These are phyloP conservation scores for Leccinum incarnatum DNA, from an alignment of 768 basidiomycete species.

Conservation along the genomic window DNA sequence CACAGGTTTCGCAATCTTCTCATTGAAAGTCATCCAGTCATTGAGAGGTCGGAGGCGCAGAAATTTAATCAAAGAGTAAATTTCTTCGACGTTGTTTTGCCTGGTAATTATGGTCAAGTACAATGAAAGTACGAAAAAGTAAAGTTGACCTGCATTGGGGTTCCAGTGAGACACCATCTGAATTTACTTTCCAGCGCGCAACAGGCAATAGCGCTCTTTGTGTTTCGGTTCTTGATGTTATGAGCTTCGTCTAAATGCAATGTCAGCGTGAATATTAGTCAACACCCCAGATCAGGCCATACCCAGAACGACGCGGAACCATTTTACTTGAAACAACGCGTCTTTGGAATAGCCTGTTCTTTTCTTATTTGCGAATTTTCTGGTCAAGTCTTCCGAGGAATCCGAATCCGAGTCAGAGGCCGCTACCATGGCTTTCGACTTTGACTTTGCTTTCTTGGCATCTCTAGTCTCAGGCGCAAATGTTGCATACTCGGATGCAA, in stretches of 20 bases:
- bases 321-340: conserved; percentile 75
- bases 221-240: conserved; percentile 85
- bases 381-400: conserved; percentile 42
- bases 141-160: conserved; percentile 53
- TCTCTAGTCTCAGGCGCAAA: conserved; percentile 52
- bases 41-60: conserved; percentile 79
- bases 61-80: conserved; percentile 89
- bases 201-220: conserved; percentile 76
- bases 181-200: conserved; percentile 74
- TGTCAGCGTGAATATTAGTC: neutral
- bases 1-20: conserved; percentile 75
- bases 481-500: conserved; percentile 72
- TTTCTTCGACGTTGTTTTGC: conserved; percentile 89
- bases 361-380: conserved; percentile 39
- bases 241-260: conserved; percentile 79
- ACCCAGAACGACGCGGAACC: conserved; percentile 88
- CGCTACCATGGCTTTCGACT: conserved; percentile 29
- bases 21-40: conserved; percentile 76
- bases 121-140: neutral
- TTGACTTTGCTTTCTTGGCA: conserved; percentile 43
- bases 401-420: conserved; percentile 33
- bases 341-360: conserved; percentile 47
- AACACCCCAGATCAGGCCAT: neutral
- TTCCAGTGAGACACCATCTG: conserved; percentile 88
- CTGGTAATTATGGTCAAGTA: conserved; percentile 29